phyloP scores from a whole-genome alignment of 2,329 filamentous ascomycete species.

The Trichoderma oligosporum region DNA sequence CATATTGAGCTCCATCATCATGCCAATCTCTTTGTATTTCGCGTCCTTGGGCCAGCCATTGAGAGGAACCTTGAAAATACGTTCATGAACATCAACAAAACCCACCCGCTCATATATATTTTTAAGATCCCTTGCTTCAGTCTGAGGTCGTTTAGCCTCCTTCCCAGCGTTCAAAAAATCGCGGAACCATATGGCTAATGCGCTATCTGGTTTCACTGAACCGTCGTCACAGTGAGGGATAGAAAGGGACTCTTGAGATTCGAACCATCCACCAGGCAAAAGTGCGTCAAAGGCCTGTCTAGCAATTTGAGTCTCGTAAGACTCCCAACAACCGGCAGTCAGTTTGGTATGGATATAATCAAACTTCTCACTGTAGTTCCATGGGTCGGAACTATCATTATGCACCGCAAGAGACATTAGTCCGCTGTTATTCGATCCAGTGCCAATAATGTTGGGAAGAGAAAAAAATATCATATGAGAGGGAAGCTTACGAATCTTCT shows the following conservation, averaged over 20 bases:
- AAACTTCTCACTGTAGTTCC: conserved; percentile 52
- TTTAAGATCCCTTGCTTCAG: conserved; percentile 34
- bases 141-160: conserved; percentile 36
- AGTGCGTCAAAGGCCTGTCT: conserved; percentile 48
- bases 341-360: conserved; percentile 54
- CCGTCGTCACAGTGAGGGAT: conserved; percentile 43
- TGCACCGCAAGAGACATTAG: not conserved
- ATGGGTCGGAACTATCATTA: conserved; percentile 42
- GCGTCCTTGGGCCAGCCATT: conserved; percentile 52
- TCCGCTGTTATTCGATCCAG: not conserved
- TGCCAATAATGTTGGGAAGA: not conserved
- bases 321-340: conserved; percentile 48
- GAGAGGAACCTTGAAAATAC: conserved; percentile 51
- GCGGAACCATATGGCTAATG: conserved; percentile 39
- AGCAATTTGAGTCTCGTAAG: conserved; percentile 49
- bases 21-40: conserved; percentile 41
- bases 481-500: conserved; percentile 53
- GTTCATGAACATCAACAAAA: conserved; percentile 53
- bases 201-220: conserved; percentile 38
- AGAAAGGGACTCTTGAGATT: conserved; percentile 48
- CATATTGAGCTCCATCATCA: conserved; percentile 44
- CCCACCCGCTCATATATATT: conserved; percentile 45
- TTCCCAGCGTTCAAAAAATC: conserved; percentile 40
- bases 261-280: conserved; percentile 51
- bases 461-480: not conserved